Percentiles rank a stretch among this genome's conserved stretches.
Evolutionary conservation across 345 rosid genomes (phyloP).

Genomic region (Citrus hindsii): DNA sequence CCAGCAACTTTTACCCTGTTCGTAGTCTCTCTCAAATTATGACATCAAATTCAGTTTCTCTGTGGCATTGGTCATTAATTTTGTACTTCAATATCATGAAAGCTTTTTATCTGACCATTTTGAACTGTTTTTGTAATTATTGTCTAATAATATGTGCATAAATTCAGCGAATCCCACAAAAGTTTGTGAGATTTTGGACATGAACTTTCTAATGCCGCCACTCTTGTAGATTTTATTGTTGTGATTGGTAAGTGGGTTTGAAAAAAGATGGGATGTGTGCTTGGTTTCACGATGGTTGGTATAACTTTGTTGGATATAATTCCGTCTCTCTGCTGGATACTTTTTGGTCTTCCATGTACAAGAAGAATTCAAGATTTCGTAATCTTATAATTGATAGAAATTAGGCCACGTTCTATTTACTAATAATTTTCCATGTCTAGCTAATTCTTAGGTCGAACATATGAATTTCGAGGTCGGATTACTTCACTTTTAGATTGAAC

Average conservation of each 20-base stretch:
- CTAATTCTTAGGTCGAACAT: too few species aligned
- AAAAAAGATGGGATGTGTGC: slow-evolving; percentile 13
- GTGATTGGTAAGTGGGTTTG: slow-evolving; percentile 31
- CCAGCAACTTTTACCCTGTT: too few species aligned
- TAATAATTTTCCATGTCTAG: too few species aligned
- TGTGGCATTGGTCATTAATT: background rate
- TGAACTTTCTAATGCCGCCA: slow-evolving; percentile 31
- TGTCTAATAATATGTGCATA: background rate
- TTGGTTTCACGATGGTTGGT: slow-evolving; percentile 44
- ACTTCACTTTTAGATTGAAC: too few species aligned
- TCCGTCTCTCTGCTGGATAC: slow-evolving; percentile 24
- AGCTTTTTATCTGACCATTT: background rate
- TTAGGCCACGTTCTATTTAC: too few species aligned
- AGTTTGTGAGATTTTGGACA: slow-evolving; percentile 25
- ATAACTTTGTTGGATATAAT: slow-evolving; percentile 25
- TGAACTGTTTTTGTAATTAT: background rate
- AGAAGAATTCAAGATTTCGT: slow-evolving; percentile 25
- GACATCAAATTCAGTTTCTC: background rate
- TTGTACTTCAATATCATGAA: background rate
- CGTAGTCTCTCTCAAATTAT: background rate
- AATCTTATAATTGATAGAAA: slow-evolving; percentile 21
- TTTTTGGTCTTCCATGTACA: slow-evolving; percentile 35
- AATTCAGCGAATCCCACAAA: slow-evolving; percentile 33
- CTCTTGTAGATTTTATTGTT: slow-evolving; percentile 26
- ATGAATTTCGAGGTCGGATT: too few species aligned